Conservation (phyloP, 2,329 filamentous ascomycete genomes). For the Botrytis deweyae region DNA sequence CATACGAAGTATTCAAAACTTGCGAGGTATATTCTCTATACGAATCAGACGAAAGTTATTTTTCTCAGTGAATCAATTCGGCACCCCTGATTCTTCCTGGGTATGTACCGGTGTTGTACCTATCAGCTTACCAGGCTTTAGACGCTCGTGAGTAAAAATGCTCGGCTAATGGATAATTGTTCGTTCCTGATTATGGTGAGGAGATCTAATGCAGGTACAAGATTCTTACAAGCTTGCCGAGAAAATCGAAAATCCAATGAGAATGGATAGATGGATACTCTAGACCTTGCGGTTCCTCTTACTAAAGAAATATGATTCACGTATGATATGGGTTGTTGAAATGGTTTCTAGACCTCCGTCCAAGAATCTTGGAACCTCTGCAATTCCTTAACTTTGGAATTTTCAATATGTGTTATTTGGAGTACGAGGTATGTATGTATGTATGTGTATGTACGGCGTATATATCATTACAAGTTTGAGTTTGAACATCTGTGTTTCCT, state of each 20-base stretch:
- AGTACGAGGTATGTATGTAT: neutral
- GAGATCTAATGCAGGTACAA: constrained; percentile 4
- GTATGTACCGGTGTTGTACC: neutral
- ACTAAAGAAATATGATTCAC: neutral
- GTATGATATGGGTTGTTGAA: neutral
- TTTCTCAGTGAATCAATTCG: neutral
- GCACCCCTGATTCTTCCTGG: neutral
- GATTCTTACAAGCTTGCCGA: neutral
- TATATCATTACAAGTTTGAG: neutral
- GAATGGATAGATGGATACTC: neutral
- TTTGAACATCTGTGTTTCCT: neutral
- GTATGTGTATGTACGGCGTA: neutral
- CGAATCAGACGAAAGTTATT: neutral
- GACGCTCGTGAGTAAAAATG: neutral
- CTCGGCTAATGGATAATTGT: neutral
- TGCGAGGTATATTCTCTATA: neutral
- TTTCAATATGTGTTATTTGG: neutral
- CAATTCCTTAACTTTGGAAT: no score
- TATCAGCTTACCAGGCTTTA: neutral
- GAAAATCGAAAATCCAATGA: neutral
- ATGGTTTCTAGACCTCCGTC: neutral
- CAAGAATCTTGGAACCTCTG: neutral
- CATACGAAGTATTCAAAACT: neutral
- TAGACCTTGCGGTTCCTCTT: neutral
- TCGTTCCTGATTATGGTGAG: constrained; percentile 2